Evolutionary conservation across 2,329 filamentous ascomycete genomes (phyloP), one percentile per base, ranked within the genome.

Genomic region (Cladosporium sphaerospermum): DNA sequence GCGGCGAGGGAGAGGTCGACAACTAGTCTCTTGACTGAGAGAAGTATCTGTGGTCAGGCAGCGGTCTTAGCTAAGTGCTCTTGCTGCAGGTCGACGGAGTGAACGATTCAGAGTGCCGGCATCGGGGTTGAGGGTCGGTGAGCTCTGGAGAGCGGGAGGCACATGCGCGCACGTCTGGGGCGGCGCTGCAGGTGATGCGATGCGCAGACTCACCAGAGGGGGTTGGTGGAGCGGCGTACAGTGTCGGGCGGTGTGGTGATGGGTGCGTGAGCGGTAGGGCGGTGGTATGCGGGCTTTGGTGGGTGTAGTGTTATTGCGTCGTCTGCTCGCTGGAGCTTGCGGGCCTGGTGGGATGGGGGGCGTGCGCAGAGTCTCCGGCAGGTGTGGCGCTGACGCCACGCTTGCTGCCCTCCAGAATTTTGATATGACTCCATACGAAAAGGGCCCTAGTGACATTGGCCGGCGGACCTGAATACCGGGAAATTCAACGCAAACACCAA

Each of bases 361-460:
- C n/a, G 36, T n/a, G 36, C 36, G 16, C 36, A 14, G 36, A 39
- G 23, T 28, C 23, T 28, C 23, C 23, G 23, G 23, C 23, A 28
- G 23, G 23, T 7, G 23, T 28, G 23, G 23, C 31, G 42, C 42
- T 28, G 5, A 9, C 31, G 42, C 42, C 23, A 45, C 43, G 40
- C 50, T 36, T 42, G 36, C 32, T 43, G 50, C 50, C 42, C 19
- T 19, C 18, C 33, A 45, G 44, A 53, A 53, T 53, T 53, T 53
- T 43, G 50, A 53, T 34, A 53, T 53, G 50, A 53, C 50, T 53
- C 50, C 36, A 46, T 13, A 39, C 34, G 48, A 37, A 50, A 51
- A 51, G 31, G 9, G 9, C 13, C 37, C 23, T 13, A 18, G 39
- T n/a, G 23, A 50, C 39, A 51, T 44, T 51, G 40, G 31, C 19